These are phyloP conservation scores for Psilocybe subaeruginosa DNA, from an alignment of 768 basidiomycete species.

Conservation along the genomic window DNA sequence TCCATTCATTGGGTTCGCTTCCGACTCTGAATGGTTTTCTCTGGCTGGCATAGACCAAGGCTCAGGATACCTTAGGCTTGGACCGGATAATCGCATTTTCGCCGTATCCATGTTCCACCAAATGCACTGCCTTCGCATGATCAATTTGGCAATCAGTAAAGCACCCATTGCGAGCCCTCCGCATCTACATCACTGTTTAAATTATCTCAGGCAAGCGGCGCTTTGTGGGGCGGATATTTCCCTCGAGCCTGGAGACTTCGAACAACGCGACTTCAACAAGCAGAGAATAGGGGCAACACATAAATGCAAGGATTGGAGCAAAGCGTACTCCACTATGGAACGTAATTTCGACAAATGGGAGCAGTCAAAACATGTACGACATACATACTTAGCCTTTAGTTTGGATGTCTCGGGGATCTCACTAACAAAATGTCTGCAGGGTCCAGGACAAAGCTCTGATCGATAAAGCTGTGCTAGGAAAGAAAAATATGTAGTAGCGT, in stretches of 20 bases:
- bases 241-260: background rate
- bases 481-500: too few relatives aligned
- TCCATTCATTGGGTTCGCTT: slow-evolving; percentile 15
- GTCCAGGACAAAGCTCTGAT: too few relatives aligned
- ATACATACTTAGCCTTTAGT: too few relatives aligned
- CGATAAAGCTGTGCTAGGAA: too few relatives aligned
- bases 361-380: too few relatives aligned
- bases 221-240: slow-evolving; percentile 3
- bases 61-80: slow-evolving; percentile 22
- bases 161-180: background rate
- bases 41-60: slow-evolving; percentile 11
- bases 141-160: slow-evolving; percentile 20
- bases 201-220: slow-evolving; percentile 29
- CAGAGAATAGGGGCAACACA: background rate
- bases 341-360: too few relatives aligned
- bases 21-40: slow-evolving; percentile 26
- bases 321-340: background rate
- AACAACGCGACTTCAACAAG: background rate
- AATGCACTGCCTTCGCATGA: slow-evolving; percentile 43
- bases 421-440: too few relatives aligned
- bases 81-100: slow-evolving; percentile 24
- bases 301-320: slow-evolving; percentile 7
- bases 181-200: slow-evolving; percentile 38
- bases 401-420: too few relatives aligned
- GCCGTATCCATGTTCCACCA: slow-evolving; percentile 45